Evolutionary conservation across 2,329 filamentous ascomycete species (phyloP), one percentile per base, ranked within the genome.

Genomic region (Microdochium paspali): DNA sequence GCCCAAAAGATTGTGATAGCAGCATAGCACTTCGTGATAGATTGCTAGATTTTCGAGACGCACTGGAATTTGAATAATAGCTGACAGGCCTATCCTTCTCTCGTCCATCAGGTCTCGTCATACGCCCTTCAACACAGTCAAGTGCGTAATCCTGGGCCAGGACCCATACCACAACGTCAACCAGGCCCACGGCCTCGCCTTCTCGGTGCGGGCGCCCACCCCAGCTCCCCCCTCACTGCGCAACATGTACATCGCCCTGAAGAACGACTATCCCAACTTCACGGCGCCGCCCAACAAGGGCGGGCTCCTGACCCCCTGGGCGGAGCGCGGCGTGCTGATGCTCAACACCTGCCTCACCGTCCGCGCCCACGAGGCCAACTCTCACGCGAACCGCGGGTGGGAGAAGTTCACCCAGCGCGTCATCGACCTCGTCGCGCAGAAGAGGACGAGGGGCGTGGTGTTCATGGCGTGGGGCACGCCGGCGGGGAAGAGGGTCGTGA

Each of bases 141-240:
- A 95, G 66, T 86, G 87, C 49, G 90, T 98, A 51, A 90, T 98
- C 60, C 68, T 97, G 47, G 93, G 93, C 54, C 93, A 98, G 70
- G 93, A 98, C 64, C 93, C 93, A 2, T 98, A 98, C 66, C 93
- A 98, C 72, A 95, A 95, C 64, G 66, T 81, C 64, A 94, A 94
- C 66, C 93, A 98, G 73, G 93, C 93, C 45, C 93, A 97, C 66
- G 93, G 93, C 40, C 82, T 98, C 50, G 91, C 87, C 63, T 98
- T 98, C 75, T 95, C 89, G 44, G 90, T 97, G 47, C 87, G 87
- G 10, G 84, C 91, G 3, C 93, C 93, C 0, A 95, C 89, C 0
- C 80, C 80, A 3, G 89, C 91, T 1, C 93, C 93, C 0, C 90
- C 91, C 0, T 95, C 89, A 1, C 82, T 98, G 15, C 80, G 81